Conservation (phyloP, 768 basidiomycete species). For the Leucosporidium scottii region DNA sequence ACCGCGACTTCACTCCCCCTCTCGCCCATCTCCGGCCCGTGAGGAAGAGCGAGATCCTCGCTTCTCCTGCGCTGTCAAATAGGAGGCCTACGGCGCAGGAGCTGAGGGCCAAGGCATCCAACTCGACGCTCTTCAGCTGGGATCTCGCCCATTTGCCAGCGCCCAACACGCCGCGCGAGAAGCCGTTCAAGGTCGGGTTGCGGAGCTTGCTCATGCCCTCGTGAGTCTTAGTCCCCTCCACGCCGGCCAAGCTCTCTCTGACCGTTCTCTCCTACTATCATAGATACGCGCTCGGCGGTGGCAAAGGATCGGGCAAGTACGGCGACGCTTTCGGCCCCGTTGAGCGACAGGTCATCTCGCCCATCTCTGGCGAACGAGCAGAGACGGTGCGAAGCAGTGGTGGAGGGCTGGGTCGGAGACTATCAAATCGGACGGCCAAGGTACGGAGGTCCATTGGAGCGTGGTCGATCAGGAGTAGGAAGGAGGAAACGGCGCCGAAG, state of each 20-base stretch:
- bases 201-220: not conserved
- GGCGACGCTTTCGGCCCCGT: conserved; percentile 16
- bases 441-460: too few species aligned
- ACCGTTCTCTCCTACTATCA: not conserved
- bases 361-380: not conserved
- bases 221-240: not conserved
- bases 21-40: not conserved
- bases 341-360: not conserved
- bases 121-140: not conserved
- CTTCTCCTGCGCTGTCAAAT: too few species aligned
- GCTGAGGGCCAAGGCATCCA: too few species aligned
- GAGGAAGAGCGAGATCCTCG: too few species aligned
- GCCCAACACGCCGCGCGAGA: not conserved
- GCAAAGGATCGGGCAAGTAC: conserved; percentile 12
- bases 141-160: not conserved
- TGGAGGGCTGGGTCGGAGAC: not conserved
- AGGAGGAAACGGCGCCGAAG: not conserved
- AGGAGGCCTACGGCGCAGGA: too few species aligned
- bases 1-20: not conserved
- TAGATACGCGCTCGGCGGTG: conserved; percentile 2
- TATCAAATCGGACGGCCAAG: too few species aligned
- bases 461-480: too few species aligned
- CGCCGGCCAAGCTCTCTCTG: not conserved
- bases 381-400: not conserved
- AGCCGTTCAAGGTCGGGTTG: too few species aligned